Base-by-base conservation (phyloP, 2,329 filamentous ascomycete genomes). In the Neofusicoccum kwambonambiense region DNA sequence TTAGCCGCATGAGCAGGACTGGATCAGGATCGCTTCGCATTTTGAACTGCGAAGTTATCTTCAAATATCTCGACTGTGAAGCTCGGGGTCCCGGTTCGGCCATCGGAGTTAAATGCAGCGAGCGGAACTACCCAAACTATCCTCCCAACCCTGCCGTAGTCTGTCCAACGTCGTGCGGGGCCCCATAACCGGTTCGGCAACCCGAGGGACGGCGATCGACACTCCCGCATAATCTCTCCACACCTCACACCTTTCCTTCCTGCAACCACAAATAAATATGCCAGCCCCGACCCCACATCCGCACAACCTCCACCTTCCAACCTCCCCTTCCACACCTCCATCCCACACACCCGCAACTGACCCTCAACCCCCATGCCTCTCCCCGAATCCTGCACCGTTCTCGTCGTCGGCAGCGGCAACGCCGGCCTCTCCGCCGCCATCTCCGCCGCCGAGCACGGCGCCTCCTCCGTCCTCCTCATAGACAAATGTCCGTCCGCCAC, bases 331-430 rank as follows among this genome's bases (percentile, higher is more conserved):
- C 17, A 27, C 6, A 27, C 9, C 19, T 49, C 27, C 27, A 27
- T 15, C 27, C 27, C 27, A 15, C 17, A 27, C 6, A 27, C 9
- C 19, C 31, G 6, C 5, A 31, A 22, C 22, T 22, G 22, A 22
- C 4, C 27, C 27, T 5, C 27, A 12, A 42, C 15, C 52, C n/a
- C 4, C 12, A 57, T 31, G 37, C 9, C 47, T 3, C 49, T 63
- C 15, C 60, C 60, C 41, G 5, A 19, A 15, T 17, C 3, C 34
- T 66, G 52, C 64, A 73, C 80, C 62, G 73, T 81, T 75, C 66
- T 90, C 5, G 81, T 90, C 6, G 77, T 88, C 37, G 88, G 88
- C 19, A 81, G 83, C 60, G 88, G 88, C 60, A 89, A 89, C 70
- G 88, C 88, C 15, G 88, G 87, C 13, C 86, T 89, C 74, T 82